Conservation (phyloP, 2,329 filamentous ascomycete species). For the Hypocreales sp. region DNA sequence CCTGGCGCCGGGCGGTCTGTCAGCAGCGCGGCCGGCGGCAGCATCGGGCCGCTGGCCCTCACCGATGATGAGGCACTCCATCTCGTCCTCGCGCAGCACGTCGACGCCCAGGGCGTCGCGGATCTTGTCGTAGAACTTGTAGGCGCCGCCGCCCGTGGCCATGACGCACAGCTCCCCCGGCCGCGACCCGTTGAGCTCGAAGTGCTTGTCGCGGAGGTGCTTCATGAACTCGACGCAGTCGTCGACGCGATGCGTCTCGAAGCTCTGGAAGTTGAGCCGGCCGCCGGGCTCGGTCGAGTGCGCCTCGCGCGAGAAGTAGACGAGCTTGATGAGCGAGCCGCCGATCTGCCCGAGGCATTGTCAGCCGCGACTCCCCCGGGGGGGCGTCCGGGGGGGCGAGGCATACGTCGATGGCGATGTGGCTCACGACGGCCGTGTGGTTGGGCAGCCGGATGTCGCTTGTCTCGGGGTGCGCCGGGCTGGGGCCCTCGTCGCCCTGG, state of each 20-base stretch:
- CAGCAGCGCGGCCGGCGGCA: background rate
- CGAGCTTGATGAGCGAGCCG: slow-evolving; percentile 86
- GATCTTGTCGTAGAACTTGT: slow-evolving; percentile 92
- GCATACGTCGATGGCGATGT: slow-evolving; percentile 87
- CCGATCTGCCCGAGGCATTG: slow-evolving; percentile 52
- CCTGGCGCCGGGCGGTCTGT: slow-evolving; percentile 31
- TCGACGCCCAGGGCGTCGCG: slow-evolving; percentile 71
- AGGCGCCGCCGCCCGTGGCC: slow-evolving; percentile 90
- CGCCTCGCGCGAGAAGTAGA: slow-evolving; percentile 88
- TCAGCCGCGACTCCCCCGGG: too few species aligned
- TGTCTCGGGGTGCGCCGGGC: slow-evolving; percentile 48
- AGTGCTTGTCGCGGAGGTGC: slow-evolving; percentile 68
- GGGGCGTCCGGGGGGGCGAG: too few species aligned
- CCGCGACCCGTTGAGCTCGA: slow-evolving; percentile 55
- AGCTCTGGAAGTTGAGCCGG: slow-evolving; percentile 85
- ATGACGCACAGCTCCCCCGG: slow-evolving; percentile 72
- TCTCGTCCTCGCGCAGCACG: slow-evolving; percentile 87
- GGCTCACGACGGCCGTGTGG: slow-evolving; percentile 87
- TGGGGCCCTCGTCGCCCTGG: slow-evolving; percentile 25
- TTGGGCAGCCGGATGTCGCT: slow-evolving; percentile 94
- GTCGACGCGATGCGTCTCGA: slow-evolving; percentile 90
- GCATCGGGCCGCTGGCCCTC: slow-evolving; percentile 3
- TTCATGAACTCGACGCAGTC: slow-evolving; percentile 87
- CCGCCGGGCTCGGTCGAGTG: slow-evolving; percentile 69
- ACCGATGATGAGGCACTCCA: slow-evolving; percentile 97